Base-by-base conservation (phyloP, 1,284 basidiomycete species). In the Ceratobasidium sp. region DNA sequence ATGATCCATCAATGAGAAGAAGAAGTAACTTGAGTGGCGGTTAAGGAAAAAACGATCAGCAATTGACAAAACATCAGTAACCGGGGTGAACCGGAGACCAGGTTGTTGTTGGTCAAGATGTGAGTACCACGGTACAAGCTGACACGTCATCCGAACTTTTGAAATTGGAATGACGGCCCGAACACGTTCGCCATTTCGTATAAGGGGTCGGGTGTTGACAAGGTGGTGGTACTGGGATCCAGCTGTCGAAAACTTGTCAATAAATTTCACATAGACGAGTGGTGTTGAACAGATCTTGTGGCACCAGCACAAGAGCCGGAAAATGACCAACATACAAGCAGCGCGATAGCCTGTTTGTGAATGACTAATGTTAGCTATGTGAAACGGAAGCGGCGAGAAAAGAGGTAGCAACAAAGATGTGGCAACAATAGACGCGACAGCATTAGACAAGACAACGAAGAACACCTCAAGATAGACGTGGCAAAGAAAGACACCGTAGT, bases 1-100 rank as follows among this genome's bases (percentile, higher is more conserved):
- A 33, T 60, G 57, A 6, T 60, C 57, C 57, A 60, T 60, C 17
- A 60, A 33, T 3, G 57, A 60, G 29, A 31, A 60, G 29, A 60
- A 36, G 41, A 31, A 60, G 36, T 60, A 60, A 22, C 31, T 36
- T 15, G 29, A 19, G 22, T 60, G 57, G 19, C 57, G 36, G 22
- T 33, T 36, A 31, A 60, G 22, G 57, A 60, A 60, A 44, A 60
- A 60, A 9, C 57, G 57, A 6, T 17, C 8, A 2, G 57, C 57
- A 36, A 36, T 6, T 4, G 57, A 60, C 2, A 60, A 31, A 3
- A 36, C 7, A 33, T 60, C 57, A 5, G 57, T 36, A 7, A 3
- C 14, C 14, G 31, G 8, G 4, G 57, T 60, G 19, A 60, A 15
- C 14, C 31, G 4, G 24, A 51, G 36, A n/a, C 17, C 29, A 8